phyloP scores from a whole-genome alignment of 257 asterid species.

The Nicotiana knightiana region DNA sequence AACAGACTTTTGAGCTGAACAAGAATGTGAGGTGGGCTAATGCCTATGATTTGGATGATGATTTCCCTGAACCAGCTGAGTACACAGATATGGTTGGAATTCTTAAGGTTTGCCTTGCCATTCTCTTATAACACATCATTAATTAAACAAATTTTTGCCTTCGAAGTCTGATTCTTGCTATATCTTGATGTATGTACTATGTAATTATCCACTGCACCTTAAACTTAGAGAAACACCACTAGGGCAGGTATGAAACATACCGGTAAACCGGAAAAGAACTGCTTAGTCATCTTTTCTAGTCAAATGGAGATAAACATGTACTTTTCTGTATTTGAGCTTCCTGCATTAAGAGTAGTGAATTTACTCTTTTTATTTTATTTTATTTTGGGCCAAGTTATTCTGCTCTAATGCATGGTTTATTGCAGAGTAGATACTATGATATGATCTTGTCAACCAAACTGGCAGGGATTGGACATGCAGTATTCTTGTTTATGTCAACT shows the following conservation, averaged over 20 bases:
- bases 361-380: neutral
- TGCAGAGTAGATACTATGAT: constrained; percentile 78
- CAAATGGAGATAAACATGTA: neutral
- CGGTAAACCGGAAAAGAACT: neutral
- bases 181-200: neutral
- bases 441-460: constrained; percentile 72
- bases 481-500: constrained; percentile 74
- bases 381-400: neutral
- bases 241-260: neutral
- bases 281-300: neutral
- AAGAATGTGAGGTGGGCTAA: constrained; percentile 82
- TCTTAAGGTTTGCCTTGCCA: constrained; percentile 45
- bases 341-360: neutral
- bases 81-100: constrained; percentile 68
- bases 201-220: neutral
- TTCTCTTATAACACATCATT: neutral
- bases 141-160: neutral
- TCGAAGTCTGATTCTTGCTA: neutral
- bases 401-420: constrained; percentile 4
- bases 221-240: neutral
- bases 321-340: neutral
- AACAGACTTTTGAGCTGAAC: constrained; percentile 67
- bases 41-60: constrained; percentile 57
- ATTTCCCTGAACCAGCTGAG: constrained; percentile 71
- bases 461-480: constrained; percentile 79